Conservation (phyloP, 1,139 yeast species). For the Arxiozyma heterogenica region DNA sequence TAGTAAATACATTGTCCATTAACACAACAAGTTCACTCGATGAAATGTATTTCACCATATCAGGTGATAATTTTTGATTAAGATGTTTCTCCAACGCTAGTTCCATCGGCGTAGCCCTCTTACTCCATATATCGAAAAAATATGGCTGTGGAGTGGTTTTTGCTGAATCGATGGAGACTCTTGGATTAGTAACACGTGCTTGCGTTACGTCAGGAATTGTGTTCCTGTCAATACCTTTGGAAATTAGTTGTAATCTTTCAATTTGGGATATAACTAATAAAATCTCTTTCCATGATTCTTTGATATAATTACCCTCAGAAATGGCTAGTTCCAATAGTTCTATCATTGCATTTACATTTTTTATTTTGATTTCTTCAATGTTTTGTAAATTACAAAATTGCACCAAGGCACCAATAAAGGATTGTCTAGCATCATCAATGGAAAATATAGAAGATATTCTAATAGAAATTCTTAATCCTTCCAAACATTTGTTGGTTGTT, state of each 20-base stretch:
- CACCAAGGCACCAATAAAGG: slow-evolving; percentile 82
- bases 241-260: slow-evolving; percentile 79
- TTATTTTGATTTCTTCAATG: slow-evolving; percentile 65
- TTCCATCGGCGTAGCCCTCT: slow-evolving; percentile 40
- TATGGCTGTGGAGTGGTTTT: slow-evolving; percentile 34
- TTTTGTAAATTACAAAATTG: slow-evolving; percentile 79
- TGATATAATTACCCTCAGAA: slow-evolving; percentile 64
- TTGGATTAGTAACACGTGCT: slow-evolving; percentile 45
- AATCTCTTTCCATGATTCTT: slow-evolving; percentile 75
- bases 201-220: slow-evolving; percentile 77
- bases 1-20: slow-evolving; percentile 79
- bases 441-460: slow-evolving; percentile 80
- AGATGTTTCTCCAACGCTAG: slow-evolving; percentile 42
- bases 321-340: slow-evolving; percentile 70
- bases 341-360: slow-evolving; percentile 74
- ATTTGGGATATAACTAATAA: slow-evolving; percentile 79
- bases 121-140: slow-evolving; percentile 33
- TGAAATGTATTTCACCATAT: slow-evolving; percentile 50
- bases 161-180: slow-evolving; percentile 49
- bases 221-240: slow-evolving; percentile 81
- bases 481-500: slow-evolving; percentile 62
- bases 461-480: slow-evolving; percentile 76
- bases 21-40: slow-evolving; percentile 76
- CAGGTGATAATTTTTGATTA: slow-evolving; percentile 43
- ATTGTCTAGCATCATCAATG: slow-evolving; percentile 73